These are phyloP conservation scores for Trypanosoma mega DNA, from an alignment of 208 protist species.

Conservation along the genomic window DNA sequence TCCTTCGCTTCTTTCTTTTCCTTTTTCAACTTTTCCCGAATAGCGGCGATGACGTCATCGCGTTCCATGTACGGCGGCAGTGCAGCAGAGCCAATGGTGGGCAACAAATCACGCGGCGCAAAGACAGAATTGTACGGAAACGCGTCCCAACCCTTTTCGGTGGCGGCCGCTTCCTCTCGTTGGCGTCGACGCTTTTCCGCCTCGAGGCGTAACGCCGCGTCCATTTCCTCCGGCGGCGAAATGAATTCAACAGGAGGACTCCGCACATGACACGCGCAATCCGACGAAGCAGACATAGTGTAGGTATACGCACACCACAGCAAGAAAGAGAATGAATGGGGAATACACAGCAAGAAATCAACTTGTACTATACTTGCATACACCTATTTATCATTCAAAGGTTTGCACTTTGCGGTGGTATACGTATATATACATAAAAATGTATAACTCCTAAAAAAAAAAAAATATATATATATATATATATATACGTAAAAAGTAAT, in stretches of 20 bases:
- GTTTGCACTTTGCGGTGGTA: too few species aligned
- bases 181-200: not conserved
- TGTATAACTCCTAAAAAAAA: too few species aligned
- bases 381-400: too few species aligned
- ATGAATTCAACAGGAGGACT: not conserved
- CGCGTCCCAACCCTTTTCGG: too few species aligned
- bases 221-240: not conserved
- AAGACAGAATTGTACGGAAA: conserved; percentile 21
- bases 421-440: too few species aligned
- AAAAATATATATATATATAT: too few species aligned
- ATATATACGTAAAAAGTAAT: too few species aligned
- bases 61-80: conserved; percentile 13
- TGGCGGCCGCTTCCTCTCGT: not conserved
- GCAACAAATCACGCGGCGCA: conserved; percentile 10
- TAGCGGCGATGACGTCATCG: conserved; percentile 15
- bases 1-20: conserved; percentile 13
- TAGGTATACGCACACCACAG: not conserved
- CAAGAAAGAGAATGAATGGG: not conserved
- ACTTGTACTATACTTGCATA: too few species aligned
- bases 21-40: conserved; percentile 18
- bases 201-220: conserved; percentile 4
- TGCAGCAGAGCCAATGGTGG: not conserved
- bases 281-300: not conserved
- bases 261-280: not conserved
- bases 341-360: not conserved